These are phyloP conservation scores for Diphasiastrum complanatum DNA, from an alignment of 83 land plant genomes.

Conservation along the genomic window DNA sequence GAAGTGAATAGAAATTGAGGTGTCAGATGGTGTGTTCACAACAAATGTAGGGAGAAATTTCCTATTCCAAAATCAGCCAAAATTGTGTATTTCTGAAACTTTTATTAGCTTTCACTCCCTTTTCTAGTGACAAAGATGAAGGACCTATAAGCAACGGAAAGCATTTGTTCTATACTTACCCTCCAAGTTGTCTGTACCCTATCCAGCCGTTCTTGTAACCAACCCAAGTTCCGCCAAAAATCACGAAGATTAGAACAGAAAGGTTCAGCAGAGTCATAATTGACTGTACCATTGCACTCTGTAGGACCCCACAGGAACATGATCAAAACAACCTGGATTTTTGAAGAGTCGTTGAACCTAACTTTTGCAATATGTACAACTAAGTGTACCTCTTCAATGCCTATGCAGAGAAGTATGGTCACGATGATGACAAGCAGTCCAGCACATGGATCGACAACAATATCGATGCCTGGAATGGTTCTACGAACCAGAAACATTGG, in stretches of 20 bases:
- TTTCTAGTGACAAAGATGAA: too few species aligned
- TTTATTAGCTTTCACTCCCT: too few species aligned
- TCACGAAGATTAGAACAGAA: conserved; percentile 7
- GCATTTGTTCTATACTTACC: too few species aligned
- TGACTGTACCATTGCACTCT: conserved; percentile 10
- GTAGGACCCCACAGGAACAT: too few species aligned
- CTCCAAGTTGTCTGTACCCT: conserved; percentile 5
- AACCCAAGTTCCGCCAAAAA: conserved; percentile 10
- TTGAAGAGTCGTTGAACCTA: not conserved
- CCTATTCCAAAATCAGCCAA: too few species aligned
- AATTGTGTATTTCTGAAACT: too few species aligned
- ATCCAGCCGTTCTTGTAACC: conserved; percentile 7
- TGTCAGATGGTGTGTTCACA: too few species aligned
- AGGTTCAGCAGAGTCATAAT: conserved; percentile 8
- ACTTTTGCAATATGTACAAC: not conserved
- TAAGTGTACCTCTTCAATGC: conserved; percentile 9
- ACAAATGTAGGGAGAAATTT: too few species aligned
- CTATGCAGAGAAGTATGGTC: conserved; percentile 3
- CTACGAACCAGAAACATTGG: not conserved
- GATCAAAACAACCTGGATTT: too few species aligned
- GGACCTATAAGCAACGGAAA: too few species aligned
- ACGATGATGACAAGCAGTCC: conserved; percentile 1
- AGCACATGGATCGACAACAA: conserved; percentile 9
- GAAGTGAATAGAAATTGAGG: too few species aligned
- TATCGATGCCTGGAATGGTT: conserved; percentile 1